A percentile compares a stretch with the other conserved stretches of the same genome.
Evolutionary conservation across 345 rosid species (phyloP).

Genomic region (Salix koriyanagi): DNA sequence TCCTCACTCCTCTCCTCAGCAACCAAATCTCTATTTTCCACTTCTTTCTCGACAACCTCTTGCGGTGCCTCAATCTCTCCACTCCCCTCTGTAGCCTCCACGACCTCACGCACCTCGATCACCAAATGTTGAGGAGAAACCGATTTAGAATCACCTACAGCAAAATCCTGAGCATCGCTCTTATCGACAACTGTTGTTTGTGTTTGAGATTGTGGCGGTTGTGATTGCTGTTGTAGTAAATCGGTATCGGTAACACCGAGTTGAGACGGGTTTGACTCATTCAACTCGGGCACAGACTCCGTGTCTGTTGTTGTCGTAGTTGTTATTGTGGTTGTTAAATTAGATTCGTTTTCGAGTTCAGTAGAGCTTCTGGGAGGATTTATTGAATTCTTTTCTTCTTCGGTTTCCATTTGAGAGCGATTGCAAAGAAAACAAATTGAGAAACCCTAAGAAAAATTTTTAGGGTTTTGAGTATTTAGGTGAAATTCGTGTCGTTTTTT

Average conservation of each 20-base stretch:
- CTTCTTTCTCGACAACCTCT: neutral
- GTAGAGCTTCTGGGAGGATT: slow-evolving; percentile 12
- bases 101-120: slow-evolving; percentile 18
- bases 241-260: slow-evolving; percentile 3
- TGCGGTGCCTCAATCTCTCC: neutral
- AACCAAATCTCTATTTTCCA: slow-evolving; percentile 1
- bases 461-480: slow-evolving; percentile 33
- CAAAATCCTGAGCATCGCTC: slow-evolving; percentile 5
- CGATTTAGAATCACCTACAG: neutral
- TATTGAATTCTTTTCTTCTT: slow-evolving; percentile 39
- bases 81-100: neutral
- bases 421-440: neutral
- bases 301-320: neutral
- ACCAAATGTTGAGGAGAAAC: slow-evolving; percentile 1
- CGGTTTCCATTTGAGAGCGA: slow-evolving; percentile 40
- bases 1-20: slow-evolving; percentile 11
- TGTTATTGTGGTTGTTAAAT: neutral
- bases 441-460: slow-evolving; percentile 20
- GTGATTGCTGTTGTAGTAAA: neutral
- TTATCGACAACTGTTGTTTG: neutral
- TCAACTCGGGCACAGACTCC: slow-evolving; percentile 13
- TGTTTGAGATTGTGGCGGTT: slow-evolving; percentile 1
- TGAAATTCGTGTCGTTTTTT: slow-evolving; percentile 13
- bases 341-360: slow-evolving; percentile 17
- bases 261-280: neutral